Evolutionary conservation across 345 rosid genomes (phyloP).

Genomic region (Euclidium syriacum): DNA sequence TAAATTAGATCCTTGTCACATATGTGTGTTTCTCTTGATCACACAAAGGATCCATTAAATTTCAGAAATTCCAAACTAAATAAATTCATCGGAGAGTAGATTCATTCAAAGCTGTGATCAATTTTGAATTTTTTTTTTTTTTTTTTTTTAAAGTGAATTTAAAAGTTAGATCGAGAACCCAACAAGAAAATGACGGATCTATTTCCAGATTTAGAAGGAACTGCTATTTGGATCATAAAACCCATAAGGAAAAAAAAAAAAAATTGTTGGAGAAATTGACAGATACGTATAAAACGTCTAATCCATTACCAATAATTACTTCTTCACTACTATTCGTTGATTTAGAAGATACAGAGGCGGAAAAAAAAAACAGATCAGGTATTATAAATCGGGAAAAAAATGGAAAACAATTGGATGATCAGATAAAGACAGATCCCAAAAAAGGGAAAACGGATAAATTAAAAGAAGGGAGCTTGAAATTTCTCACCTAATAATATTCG

Average conservation of each 20-base stretch:
- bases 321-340: not conserved
- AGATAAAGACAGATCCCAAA: conserved; percentile 19
- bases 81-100: not conserved
- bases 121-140: not conserved
- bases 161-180: conserved; percentile 3
- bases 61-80: not conserved
- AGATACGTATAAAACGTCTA: not conserved
- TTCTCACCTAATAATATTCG: not conserved
- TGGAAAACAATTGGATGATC: not conserved
- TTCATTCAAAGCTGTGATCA: not conserved
- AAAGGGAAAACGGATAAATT: not conserved
- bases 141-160: too few species aligned
- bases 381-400: not conserved
- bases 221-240: not conserved
- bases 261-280: not conserved
- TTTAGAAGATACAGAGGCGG: not conserved
- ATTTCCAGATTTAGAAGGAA: not conserved
- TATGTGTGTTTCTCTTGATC: too few species aligned
- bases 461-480: not conserved
- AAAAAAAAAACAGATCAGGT: not conserved
- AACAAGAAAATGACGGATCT: conserved; percentile 6
- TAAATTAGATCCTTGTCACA: not conserved
- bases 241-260: not conserved
- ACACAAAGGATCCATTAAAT: not conserved
- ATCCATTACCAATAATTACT: not conserved